Conservation (phyloP, 495 filamentous ascomycete genomes). For the Xeromyces bisporus region DNA sequence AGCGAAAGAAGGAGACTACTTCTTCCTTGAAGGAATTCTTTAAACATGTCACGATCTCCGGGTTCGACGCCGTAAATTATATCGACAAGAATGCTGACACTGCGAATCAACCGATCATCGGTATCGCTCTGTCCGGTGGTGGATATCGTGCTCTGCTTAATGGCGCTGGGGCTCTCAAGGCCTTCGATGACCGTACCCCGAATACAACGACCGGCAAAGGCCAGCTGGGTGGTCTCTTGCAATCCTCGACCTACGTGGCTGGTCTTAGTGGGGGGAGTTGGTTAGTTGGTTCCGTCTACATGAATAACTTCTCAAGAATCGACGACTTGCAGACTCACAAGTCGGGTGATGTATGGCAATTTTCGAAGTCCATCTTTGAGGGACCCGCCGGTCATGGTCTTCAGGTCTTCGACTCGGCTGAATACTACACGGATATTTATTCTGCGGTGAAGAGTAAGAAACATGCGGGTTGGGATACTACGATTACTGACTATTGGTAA, state of each 20-base stretch:
- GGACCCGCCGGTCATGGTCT: slow-evolving; percentile 35
- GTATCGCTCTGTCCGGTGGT: slow-evolving; percentile 40
- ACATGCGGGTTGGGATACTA: slow-evolving; percentile 54
- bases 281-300: slow-evolving; percentile 69
- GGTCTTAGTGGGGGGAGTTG: slow-evolving; percentile 80
- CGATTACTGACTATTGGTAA: slow-evolving; percentile 79
- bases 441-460: slow-evolving; percentile 47
- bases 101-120: slow-evolving; percentile 43
- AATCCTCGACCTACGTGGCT: slow-evolving; percentile 68
- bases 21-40: slow-evolving; percentile 60
- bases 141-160: slow-evolving; percentile 81
- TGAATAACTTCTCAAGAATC: slow-evolving; percentile 81
- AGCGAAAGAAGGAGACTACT: slow-evolving; percentile 35
- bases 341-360: slow-evolving; percentile 50
- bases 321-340: slow-evolving; percentile 38
- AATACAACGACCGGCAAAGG: slow-evolving; percentile 53
- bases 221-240: slow-evolving; percentile 68
- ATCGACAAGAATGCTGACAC: slow-evolving; percentile 41
- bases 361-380: slow-evolving; percentile 54
- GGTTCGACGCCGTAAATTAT: slow-evolving; percentile 59
- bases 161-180: slow-evolving; percentile 73
- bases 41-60: slow-evolving; percentile 49
- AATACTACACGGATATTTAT: slow-evolving; percentile 49
- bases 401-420: slow-evolving; percentile 26
- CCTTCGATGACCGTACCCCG: slow-evolving; percentile 61